Conservation (phyloP, 1,139 yeast genomes). For the Yamadazyma blattariae region DNA sequence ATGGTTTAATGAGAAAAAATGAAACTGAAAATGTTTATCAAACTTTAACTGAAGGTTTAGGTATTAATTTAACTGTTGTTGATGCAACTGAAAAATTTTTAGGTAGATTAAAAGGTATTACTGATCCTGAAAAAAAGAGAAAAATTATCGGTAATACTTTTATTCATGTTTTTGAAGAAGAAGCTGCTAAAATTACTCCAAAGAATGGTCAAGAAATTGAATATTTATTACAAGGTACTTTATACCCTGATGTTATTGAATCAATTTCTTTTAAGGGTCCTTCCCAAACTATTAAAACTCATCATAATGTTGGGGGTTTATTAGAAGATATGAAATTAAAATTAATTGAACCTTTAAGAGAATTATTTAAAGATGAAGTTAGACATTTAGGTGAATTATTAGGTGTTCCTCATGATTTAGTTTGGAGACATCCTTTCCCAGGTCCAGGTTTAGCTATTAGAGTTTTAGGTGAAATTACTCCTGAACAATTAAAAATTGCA, state of each 20-base stretch:
- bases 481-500: conserved; percentile 89
- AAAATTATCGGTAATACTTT: conserved; percentile 98
- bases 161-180: conserved; percentile 94
- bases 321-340: conserved; percentile 97
- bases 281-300: conserved; percentile 98
- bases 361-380: conserved; percentile 97
- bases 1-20: conserved; percentile 94
- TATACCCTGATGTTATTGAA: conserved; percentile 98
- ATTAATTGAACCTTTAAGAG: conserved; percentile 97
- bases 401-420: conserved; percentile 95
- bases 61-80: conserved; percentile 89
- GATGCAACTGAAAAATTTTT: conserved; percentile 93
- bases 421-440: conserved; percentile 99
- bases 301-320: conserved; percentile 98
- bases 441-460: conserved; percentile 99
- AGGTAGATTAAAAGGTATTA: conserved; percentile 82
- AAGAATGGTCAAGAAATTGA: conserved; percentile 88
- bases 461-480: conserved; percentile 94
- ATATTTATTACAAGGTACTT: conserved; percentile 92
- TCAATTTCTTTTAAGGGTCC: conserved; percentile 99
- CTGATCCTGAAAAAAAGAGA: conserved; percentile 99
- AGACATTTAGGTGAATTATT: conserved; percentile 91
- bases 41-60: conserved; percentile 88
- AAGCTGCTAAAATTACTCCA: conserved; percentile 90
- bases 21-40: conserved; percentile 87